phyloP scores from a whole-genome alignment of 2,329 filamentous ascomycete species.

The Beauveria medogensis region DNA sequence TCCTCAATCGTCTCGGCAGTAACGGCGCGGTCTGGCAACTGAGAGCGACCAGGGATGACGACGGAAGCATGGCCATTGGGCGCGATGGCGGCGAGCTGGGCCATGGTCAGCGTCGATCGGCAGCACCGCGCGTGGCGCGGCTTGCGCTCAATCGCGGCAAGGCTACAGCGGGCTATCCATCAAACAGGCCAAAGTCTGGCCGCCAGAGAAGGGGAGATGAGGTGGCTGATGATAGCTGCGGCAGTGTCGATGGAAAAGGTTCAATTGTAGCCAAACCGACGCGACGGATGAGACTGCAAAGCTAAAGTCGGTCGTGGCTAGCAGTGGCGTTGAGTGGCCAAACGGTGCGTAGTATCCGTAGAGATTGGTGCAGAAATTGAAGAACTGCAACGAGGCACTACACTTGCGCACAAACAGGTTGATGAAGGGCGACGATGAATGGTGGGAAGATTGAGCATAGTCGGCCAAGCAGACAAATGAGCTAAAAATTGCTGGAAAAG shows the following conservation, averaged over 20 bases:
- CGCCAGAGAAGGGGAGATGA: not conserved
- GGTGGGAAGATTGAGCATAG: not conserved
- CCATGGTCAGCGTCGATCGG: not conserved
- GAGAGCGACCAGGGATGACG: slow-evolving; percentile 13
- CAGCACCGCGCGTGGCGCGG: not conserved
- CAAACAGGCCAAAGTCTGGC: not conserved
- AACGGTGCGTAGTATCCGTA: not conserved
- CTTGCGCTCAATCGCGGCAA: slow-evolving; percentile 1
- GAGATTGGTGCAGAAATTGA: not conserved
- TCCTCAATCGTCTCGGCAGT: slow-evolving; percentile 67
- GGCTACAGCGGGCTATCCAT: not conserved
- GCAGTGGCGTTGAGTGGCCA: not conserved
- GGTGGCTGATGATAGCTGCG: too few relatives aligned
- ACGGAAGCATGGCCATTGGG: not conserved
- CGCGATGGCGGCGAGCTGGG: not conserved
- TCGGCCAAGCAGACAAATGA: too few relatives aligned
- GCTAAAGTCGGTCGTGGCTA: not conserved
- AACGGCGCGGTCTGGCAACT: slow-evolving; percentile 60
- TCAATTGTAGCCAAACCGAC: not conserved
- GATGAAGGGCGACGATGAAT: not conserved
- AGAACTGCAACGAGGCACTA: not conserved
- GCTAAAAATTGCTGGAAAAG: not conserved
- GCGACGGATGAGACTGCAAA: not conserved
- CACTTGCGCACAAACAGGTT: not conserved
- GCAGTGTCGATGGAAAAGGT: not conserved